These are phyloP conservation scores for Ophiostoma sp. DNA, from an alignment of 2,329 filamentous ascomycete species.

Conservation along the genomic window DNA sequence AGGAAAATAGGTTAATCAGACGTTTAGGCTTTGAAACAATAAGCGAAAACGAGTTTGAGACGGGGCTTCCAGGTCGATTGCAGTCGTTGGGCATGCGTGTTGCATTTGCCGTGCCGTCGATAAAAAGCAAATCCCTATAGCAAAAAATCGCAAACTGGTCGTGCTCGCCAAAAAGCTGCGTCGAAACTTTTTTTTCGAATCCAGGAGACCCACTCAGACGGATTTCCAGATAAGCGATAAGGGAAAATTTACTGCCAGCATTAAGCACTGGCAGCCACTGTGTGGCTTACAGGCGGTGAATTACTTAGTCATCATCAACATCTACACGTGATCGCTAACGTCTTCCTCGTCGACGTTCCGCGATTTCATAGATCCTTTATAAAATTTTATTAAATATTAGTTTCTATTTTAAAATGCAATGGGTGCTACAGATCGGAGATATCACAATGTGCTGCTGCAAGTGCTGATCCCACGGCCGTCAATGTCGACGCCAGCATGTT, in stretches of 20 bases:
- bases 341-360: neutral
- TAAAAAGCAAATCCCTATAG: neutral
- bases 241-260: constrained; percentile 4
- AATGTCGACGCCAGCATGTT: neutral
- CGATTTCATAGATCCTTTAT: too few species aligned
- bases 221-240: constrained; percentile 14
- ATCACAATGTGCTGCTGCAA: neutral
- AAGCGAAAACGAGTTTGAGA: neutral
- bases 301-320: neutral
- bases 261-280: neutral
- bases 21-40: neutral
- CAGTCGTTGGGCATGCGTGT: neutral
- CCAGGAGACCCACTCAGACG: constrained; percentile 1
- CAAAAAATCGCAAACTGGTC: neutral
- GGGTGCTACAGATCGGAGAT: too few species aligned
- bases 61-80: neutral
- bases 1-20: neutral
- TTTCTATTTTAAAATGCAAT: too few species aligned
- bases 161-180: neutral
- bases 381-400: too few species aligned
- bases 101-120: constrained; percentile 7
- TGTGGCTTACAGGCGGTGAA: constrained; percentile 3
- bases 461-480: neutral
- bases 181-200: constrained; percentile 18
- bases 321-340: neutral